phyloP scores from a whole-genome alignment of 108 stramenopile genomes.

The Cyclotella distinguenda region DNA sequence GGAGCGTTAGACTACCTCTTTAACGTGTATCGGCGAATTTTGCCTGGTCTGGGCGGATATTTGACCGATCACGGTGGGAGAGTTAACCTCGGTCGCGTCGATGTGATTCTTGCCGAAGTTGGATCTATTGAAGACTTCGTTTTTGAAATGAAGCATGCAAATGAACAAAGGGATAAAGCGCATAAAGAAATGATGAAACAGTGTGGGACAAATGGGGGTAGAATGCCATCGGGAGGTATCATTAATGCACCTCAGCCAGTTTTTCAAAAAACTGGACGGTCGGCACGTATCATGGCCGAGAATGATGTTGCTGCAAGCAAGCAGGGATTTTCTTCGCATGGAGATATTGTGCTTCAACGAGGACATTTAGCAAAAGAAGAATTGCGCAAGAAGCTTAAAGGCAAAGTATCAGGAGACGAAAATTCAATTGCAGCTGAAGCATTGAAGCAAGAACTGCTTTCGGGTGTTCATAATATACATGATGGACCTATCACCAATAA shows the following conservation, averaged over 20 bases:
- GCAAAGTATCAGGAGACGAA: constrained; percentile 47
- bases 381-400: constrained; percentile 50
- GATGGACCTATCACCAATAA: constrained; percentile 15
- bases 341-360: constrained; percentile 42
- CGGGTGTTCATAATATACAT: constrained; percentile 11
- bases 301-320: constrained; percentile 12
- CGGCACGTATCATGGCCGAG: constrained; percentile 70
- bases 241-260: constrained; percentile 23
- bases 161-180: constrained; percentile 71
- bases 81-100: constrained; percentile 87
- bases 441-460: constrained; percentile 56
- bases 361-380: constrained; percentile 52
- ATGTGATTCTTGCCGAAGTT: constrained; percentile 91
- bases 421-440: constrained; percentile 67
- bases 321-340: constrained; percentile 14
- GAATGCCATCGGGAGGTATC: constrained; percentile 47
- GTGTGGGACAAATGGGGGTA: constrained; percentile 41
- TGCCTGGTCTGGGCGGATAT: constrained; percentile 92
- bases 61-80: constrained; percentile 94
- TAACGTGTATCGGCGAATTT: constrained; percentile 85
- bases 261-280: constrained; percentile 61
- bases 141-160: constrained; percentile 89
- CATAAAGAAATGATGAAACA: constrained; percentile 51
- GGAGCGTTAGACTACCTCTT: constrained; percentile 91
- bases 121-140: constrained; percentile 97